Evolutionary conservation across 2,329 filamentous ascomycete species (phyloP), one percentile per base, ranked within the genome.

Genomic region (Zelopaecilomyces penicillatus): DNA sequence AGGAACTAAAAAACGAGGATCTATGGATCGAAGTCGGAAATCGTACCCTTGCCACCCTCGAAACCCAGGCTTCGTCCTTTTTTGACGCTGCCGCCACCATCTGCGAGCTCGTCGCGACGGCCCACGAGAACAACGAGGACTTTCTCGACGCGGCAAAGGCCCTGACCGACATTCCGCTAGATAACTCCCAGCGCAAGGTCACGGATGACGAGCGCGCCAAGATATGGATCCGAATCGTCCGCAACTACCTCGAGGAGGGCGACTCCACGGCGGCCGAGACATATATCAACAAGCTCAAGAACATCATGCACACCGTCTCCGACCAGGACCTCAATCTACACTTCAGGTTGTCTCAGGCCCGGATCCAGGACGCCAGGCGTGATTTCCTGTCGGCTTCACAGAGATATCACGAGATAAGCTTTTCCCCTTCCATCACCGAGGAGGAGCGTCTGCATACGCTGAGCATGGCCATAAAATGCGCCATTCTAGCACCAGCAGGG

Each of bases 271-370:
- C 78, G 32, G 93, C 93, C 36, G 88, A 94, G 62, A 79, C 77
- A 35, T 95, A 90, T 62, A 76, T 98, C 57, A 96, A 96, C 74
- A 90, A 91, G 65, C 85, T 95, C 65, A 97, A 96, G 69, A 91
- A 93, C 60, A 75, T 96, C 53, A 88, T 95, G 62, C 81, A 87
- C 69, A 82, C 78, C 51, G 81, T 95, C 30, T 68, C 76, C 30
- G 82, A 95, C 62, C 77, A 82, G 34, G 78, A 85, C 49, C 74
- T 91, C 39, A 81, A 81, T 54, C 73, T 97, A 41, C 83, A 91
- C 65, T 98, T 97, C 68, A 81, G 87, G 57, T 81, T 97, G 51
- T 91, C 85, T 6, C 89, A 95, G 65, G 93, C 93, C 5, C 85
- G 91, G 48, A 95, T 98, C 65, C 80, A 88, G 54, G 93, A 98